Conservation (phyloP, 78 protist genomes). For the Polysphondylium violaceum region DNA sequence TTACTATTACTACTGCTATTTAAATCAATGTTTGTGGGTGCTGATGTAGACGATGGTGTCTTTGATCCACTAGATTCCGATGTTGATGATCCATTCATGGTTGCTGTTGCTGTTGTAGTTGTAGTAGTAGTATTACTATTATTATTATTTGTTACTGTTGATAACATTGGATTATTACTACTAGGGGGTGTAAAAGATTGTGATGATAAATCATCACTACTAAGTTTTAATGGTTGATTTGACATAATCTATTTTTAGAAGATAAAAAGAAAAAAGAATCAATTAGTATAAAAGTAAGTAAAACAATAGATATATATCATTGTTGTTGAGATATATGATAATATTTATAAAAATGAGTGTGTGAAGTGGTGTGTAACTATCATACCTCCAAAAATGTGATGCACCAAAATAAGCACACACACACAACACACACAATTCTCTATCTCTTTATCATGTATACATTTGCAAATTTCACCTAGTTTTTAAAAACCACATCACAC, state of each 20-base stretch:
- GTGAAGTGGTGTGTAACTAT: too few species aligned
- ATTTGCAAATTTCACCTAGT: too few species aligned
- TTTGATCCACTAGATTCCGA: not conserved
- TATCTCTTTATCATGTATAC: too few species aligned
- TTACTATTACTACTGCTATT: not conserved
- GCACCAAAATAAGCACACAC: too few species aligned
- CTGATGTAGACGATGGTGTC: not conserved
- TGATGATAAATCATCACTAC: not conserved
- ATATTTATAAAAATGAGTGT: too few species aligned
- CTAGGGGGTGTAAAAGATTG: not conserved
- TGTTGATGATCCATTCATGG: not conserved
- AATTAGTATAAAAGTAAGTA: not conserved
- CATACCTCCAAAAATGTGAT: too few species aligned
- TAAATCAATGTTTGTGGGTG: not conserved
- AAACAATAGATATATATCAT: not conserved
- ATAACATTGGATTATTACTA: not conserved
- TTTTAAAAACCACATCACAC: too few species aligned
- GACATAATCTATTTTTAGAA: not conserved
- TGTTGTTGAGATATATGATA: not conserved
- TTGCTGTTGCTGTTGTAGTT: not conserved
- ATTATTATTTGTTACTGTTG: not conserved
- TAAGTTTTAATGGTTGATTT: slow-evolving; percentile 18
- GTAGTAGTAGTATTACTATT: not conserved
- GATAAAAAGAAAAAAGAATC: not conserved
- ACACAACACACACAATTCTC: too few species aligned